Percentiles rank a stretch among this genome's conserved stretches.
Conservation (phyloP, 495 filamentous ascomycete species). For the Apiosordaria backusii region DNA sequence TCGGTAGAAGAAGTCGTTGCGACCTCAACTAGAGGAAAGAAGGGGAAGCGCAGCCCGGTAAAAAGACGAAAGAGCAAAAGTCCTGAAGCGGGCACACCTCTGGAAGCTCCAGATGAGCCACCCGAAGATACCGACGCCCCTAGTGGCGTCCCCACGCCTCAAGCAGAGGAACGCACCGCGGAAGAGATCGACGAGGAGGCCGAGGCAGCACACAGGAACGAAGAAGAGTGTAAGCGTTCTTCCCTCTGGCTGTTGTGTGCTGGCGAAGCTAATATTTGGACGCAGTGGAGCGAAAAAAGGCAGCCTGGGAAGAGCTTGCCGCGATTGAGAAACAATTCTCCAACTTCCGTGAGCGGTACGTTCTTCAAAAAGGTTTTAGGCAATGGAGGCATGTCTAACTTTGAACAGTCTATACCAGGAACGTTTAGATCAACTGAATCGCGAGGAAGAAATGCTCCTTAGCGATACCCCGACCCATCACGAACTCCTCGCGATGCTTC, state of each 20-base stretch:
- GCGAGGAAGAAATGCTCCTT: conserved; percentile 78
- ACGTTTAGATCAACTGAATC: conserved; percentile 71
- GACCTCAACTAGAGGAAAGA: conserved; percentile 30
- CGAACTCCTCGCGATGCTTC: conserved; percentile 79
- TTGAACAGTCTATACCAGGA: conserved; percentile 75
- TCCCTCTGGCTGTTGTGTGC: neutral
- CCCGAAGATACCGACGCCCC: conserved; percentile 29
- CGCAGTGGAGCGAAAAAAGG: conserved; percentile 72
- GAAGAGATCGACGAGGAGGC: conserved; percentile 52
- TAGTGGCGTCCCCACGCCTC: conserved; percentile 36
- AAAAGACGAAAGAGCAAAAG: conserved; percentile 41
- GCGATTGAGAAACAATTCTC: conserved; percentile 81
- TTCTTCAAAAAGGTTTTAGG: neutral
- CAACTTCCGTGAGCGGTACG: conserved; percentile 80
- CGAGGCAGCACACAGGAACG: conserved; percentile 53
- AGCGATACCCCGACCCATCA: conserved; percentile 77
- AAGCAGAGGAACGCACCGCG: conserved; percentile 45
- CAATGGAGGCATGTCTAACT: conserved; percentile 12
- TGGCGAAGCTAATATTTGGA: conserved; percentile 37
- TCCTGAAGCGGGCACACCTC: conserved; percentile 26
- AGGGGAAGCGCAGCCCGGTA: conserved; percentile 37
- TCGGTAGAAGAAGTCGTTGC: conserved; percentile 29
- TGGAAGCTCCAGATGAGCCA: conserved; percentile 32
- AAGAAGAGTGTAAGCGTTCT: conserved; percentile 72
- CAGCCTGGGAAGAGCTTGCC: conserved; percentile 73